phyloP scores from a whole-genome alignment of 208 protist species.

The Crithidia brevicula region DNA sequence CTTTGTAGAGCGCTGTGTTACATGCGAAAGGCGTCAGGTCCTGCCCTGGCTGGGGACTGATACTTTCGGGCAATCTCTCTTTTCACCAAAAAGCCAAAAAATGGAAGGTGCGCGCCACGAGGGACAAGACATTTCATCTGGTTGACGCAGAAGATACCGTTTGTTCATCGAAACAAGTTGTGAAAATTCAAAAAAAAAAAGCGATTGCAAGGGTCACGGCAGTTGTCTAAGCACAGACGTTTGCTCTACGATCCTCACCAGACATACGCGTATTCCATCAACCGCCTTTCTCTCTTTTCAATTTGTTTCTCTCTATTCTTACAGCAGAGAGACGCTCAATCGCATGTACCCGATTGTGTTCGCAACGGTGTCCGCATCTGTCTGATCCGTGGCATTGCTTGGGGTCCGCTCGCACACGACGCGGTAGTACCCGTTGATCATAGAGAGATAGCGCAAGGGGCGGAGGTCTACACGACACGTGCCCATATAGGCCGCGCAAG shows the following conservation, averaged over 20 bases:
- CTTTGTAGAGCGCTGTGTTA: too few relatives aligned
- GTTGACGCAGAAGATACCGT: too few relatives aligned
- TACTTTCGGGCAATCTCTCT: too few relatives aligned
- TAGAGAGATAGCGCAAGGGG: conserved; percentile 67
- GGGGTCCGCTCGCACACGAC: conserved; percentile 35
- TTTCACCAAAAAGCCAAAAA: too few relatives aligned
- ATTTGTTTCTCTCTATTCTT: conserved; percentile 11
- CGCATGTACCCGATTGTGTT: conserved; percentile 76
- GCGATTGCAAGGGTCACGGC: too few relatives aligned
- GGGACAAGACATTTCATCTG: too few relatives aligned
- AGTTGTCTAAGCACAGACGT: too few relatives aligned
- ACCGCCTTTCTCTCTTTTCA: conserved; percentile 13
- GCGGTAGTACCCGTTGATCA: conserved; percentile 80
- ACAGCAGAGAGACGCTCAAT: conserved; percentile 50
- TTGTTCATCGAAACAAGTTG: too few relatives aligned
- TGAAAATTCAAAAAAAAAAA: too few relatives aligned
- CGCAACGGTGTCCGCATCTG: conserved; percentile 7
- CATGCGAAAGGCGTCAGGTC: too few relatives aligned
- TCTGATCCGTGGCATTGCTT: neutral
- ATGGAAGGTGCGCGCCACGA: too few relatives aligned
- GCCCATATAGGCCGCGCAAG: conserved; percentile 60
- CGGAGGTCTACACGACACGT: conserved; percentile 78
- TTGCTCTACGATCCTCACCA: neutral
- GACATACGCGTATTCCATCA: neutral
- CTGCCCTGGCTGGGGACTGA: too few relatives aligned